Percentiles rank a stretch among this genome's conserved stretches.
phyloP scores from a whole-genome alignment of 2,329 filamentous ascomycete genomes.

The Penicillium thymicola region DNA sequence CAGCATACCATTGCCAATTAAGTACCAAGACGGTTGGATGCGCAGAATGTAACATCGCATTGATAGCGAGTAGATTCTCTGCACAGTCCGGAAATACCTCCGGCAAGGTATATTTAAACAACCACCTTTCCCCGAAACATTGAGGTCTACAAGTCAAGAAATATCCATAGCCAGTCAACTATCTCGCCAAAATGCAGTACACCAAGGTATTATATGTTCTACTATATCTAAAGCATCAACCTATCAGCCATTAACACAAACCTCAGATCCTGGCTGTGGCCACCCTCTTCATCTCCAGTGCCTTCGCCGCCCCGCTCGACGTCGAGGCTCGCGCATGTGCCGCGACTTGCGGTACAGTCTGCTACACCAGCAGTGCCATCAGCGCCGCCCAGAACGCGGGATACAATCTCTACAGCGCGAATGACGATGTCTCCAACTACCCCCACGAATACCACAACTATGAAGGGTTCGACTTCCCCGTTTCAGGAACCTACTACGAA shows the following conservation, averaged over 20 bases:
- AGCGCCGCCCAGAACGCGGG: conserved; percentile 51
- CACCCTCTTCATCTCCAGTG: conserved; percentile 22
- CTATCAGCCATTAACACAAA: not conserved
- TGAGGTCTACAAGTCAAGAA: not conserved
- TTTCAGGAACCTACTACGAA: conserved; percentile 60
- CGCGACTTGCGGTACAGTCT: conserved; percentile 53
- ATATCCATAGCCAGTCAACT: not conserved
- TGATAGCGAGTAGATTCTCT: not conserved
- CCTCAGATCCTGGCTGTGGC: conserved; percentile 16
- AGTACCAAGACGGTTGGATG: not conserved
- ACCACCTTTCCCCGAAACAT: not conserved
- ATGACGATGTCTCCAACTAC: conserved; percentile 45
- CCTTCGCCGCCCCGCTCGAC: conserved; percentile 28
- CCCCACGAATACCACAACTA: conserved; percentile 61
- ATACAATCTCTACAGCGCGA: conserved; percentile 49
- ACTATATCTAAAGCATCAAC: not conserved
- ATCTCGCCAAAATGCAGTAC: conserved; percentile 24
- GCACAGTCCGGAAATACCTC: not conserved
- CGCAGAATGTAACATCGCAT: conserved; percentile 18
- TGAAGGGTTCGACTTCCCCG: conserved; percentile 60
- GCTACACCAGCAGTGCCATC: conserved; percentile 52
- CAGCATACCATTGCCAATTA: conserved; percentile 1
- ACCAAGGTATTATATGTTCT: conserved; percentile 18
- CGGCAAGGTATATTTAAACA: conserved; percentile 7
- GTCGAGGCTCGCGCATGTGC: conserved; percentile 44